Conservation (phyloP, 2,329 filamentous ascomycete genomes). For the Neofusicoccum ribis region DNA sequence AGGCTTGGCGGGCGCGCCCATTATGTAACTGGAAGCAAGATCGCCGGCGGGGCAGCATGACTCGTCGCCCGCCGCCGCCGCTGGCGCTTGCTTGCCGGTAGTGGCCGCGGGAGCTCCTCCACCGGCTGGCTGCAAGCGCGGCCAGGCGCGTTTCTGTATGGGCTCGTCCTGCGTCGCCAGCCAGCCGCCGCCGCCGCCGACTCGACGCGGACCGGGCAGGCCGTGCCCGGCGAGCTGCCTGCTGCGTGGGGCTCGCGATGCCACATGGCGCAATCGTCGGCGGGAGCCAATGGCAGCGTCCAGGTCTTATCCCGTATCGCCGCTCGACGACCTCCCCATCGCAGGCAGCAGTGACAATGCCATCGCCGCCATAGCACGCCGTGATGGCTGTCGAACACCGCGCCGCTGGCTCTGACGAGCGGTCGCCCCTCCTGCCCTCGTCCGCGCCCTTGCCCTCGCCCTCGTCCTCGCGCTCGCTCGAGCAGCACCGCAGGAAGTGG, state of each 20-base stretch:
- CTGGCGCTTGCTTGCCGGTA: no score
- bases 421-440: background rate
- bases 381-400: background rate
- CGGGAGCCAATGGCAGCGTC: background rate
- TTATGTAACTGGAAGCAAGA: constrained; percentile 11
- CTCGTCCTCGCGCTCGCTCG: background rate
- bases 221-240: background rate
- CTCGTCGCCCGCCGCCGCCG: background rate
- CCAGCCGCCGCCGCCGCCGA: no score
- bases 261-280: background rate
- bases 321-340: no score
- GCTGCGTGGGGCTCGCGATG: background rate
- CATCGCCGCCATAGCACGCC: background rate
- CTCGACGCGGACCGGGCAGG: background rate
- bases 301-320: background rate
- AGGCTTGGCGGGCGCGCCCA: constrained; percentile 7
- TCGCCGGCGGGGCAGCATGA: background rate
- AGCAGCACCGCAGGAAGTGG: background rate
- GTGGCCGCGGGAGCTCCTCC: background rate
- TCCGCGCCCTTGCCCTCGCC: background rate
- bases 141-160: background rate
- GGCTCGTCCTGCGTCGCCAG: no score
- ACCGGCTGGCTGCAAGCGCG: no score
- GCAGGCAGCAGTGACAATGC: background rate
- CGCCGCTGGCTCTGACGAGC: background rate